Evolutionary conservation across 306 rosid genomes (phyloP).

Genomic region (Sicyos baderoa): DNA sequence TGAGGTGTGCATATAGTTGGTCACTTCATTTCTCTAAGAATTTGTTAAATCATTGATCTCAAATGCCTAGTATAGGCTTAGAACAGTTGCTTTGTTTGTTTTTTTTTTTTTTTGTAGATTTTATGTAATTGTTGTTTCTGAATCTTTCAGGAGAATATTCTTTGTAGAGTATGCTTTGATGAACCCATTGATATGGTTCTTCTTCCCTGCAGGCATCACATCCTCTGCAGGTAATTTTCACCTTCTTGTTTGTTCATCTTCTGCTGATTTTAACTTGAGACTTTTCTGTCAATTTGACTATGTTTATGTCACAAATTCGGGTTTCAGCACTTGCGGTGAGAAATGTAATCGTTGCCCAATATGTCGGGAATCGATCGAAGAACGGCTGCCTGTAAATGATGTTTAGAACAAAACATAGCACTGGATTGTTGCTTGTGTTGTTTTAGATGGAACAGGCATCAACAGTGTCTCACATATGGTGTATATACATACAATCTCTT

Average conservation of each 20-base stretch:
- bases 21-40: not conserved
- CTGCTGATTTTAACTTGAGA: not conserved
- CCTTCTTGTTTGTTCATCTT: not conserved
- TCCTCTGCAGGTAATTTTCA: constrained; percentile 57
- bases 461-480: not conserved
- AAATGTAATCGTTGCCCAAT: constrained; percentile 77
- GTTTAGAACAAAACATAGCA: constrained; percentile 29
- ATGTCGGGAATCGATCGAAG: constrained; percentile 61
- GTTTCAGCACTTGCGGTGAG: constrained; percentile 65
- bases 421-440: constrained; percentile 15
- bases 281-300: not conserved
- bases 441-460: constrained; percentile 12
- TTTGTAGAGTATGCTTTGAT: constrained; percentile 83
- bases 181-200: constrained; percentile 67
- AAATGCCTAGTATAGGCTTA: not conserved
- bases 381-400: constrained; percentile 54
- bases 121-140: not conserved
- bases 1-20: too few relatives aligned
- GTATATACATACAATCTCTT: constrained; percentile 1
- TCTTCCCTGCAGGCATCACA: constrained; percentile 85
- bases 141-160: constrained; percentile 67
- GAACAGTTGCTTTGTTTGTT: not conserved
- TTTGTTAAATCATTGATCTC: too few relatives aligned
- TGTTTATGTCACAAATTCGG: not conserved
- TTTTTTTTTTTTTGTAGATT: not conserved